phyloP scores from a whole-genome alignment of 495 filamentous ascomycete species.

The Letharia lupina region DNA sequence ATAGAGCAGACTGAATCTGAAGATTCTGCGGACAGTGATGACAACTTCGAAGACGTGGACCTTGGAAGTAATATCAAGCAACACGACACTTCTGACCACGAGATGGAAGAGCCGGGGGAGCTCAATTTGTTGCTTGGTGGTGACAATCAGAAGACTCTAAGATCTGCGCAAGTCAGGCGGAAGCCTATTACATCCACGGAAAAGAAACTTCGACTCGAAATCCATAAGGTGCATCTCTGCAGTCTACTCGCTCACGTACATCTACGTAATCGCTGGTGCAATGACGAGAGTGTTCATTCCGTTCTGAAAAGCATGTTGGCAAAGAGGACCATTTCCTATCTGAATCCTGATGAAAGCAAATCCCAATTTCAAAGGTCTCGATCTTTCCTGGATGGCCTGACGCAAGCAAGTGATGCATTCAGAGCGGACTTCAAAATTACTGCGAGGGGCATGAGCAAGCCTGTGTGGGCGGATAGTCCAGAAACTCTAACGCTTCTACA shows the following conservation, averaged over 20 bases:
- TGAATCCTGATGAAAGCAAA: constrained; percentile 55
- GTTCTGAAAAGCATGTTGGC: constrained; percentile 51
- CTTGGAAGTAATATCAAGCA: constrained; percentile 36
- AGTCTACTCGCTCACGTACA: constrained; percentile 70
- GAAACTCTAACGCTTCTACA: constrained; percentile 40
- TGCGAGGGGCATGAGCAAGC: constrained; percentile 56
- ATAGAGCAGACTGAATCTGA: constrained; percentile 39
- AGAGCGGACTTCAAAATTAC: constrained; percentile 58
- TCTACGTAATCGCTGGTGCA: constrained; percentile 81
- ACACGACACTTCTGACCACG: constrained; percentile 23
- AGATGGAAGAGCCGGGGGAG: constrained; percentile 33
- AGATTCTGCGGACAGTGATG: constrained; percentile 47
- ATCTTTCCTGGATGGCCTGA: constrained; percentile 70
- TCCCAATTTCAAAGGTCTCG: constrained; percentile 63
- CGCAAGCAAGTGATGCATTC: constrained; percentile 60
- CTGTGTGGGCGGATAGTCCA: constrained; percentile 62
- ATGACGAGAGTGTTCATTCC: constrained; percentile 59
- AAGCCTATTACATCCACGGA: constrained; percentile 62
- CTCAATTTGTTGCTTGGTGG: constrained; percentile 53
- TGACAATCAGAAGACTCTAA: constrained; percentile 34
- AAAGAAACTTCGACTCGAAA: constrained; percentile 58
- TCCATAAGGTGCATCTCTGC: constrained; percentile 80
- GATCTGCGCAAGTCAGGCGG: constrained; percentile 33
- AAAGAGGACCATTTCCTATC: constrained; percentile 48
- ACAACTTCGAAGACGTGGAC: constrained; percentile 67